Evolutionary conservation across 192 early-diverging fungal species (phyloP).

Genomic region (Coemansia sp.): DNA sequence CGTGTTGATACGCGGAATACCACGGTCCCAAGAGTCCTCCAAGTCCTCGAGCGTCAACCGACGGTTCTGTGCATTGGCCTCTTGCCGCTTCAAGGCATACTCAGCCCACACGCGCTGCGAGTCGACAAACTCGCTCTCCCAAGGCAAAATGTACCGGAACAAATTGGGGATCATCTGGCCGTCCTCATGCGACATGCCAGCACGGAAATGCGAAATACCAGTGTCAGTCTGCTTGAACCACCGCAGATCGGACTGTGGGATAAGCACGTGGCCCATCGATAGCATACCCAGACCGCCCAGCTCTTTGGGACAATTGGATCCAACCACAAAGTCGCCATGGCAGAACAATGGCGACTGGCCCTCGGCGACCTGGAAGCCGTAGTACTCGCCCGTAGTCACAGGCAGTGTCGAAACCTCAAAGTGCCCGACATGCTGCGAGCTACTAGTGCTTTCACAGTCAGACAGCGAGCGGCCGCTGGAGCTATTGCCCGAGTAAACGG

Average conservation of each 20-base stretch:
- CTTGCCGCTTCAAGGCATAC: constrained; percentile 96
- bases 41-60: constrained; percentile 97
- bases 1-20: constrained; percentile 98
- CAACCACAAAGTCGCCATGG: constrained; percentile 57
- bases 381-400: constrained; percentile 28
- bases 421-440: neutral
- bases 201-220: constrained; percentile 97
- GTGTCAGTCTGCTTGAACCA: constrained; percentile 98
- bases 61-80: constrained; percentile 97
- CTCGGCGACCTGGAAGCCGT: constrained; percentile 49
- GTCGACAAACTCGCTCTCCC: constrained; percentile 99
- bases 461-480: neutral
- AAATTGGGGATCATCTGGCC: constrained; percentile 97
- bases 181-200: constrained; percentile 97
- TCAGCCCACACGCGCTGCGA: constrained; percentile 99
- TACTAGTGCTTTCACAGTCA: neutral
- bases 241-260: constrained; percentile 94
- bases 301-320: constrained; percentile 83
- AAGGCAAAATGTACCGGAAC: constrained; percentile 97
- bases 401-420: constrained; percentile 40
- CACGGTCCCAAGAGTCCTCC: constrained; percentile 98
- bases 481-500: constrained; percentile 19
- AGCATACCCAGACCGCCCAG: constrained; percentile 98
- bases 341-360: constrained; percentile 56
- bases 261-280: constrained; percentile 98